These are phyloP conservation scores for Pyrenula massariospora DNA, from an alignment of 495 filamentous ascomycete genomes.

Conservation along the genomic window DNA sequence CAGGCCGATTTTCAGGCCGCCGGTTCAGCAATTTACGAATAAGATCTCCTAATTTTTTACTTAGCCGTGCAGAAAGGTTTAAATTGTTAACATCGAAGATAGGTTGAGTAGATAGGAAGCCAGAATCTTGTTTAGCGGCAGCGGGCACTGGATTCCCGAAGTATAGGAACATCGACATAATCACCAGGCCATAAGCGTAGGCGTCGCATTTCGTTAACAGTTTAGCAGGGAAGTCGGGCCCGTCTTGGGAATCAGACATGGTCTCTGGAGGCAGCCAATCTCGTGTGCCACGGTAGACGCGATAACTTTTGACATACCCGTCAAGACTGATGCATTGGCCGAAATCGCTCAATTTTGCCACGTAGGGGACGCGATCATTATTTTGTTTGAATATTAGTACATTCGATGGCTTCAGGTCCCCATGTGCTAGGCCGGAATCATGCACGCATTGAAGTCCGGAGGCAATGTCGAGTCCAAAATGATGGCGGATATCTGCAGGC, in stretches of 20 bases:
- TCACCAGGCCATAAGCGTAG: background rate
- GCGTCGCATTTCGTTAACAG: background rate
- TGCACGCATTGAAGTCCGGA: constrained; percentile 5
- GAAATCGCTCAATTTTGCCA: constrained; percentile 11
- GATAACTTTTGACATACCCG: background rate
- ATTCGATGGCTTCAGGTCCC: constrained; percentile 19
- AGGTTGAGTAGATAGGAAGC: background rate
- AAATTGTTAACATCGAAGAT: background rate
- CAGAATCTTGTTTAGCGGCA: background rate
- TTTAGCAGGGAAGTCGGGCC: background rate
- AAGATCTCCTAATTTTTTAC: background rate
- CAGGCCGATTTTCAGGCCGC: background rate
- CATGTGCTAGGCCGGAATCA: constrained; percentile 26
- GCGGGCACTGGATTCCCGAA: background rate
- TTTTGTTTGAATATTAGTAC: constrained; percentile 13
- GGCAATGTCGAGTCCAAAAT: constrained; percentile 8
- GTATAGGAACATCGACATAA: background rate
- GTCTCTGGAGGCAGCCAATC: constrained; percentile 7
- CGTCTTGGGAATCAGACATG: background rate
- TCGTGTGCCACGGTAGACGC: constrained; percentile 1
- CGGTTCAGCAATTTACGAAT: background rate
- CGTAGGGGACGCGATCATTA: constrained; percentile 3
- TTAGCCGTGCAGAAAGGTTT: background rate
- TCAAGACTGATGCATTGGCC: constrained; percentile 2
- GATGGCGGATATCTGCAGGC: constrained; percentile 1